Base-by-base conservation (phyloP, 164 flowering plant genomes). In the Pachysandra terminalis region DNA sequence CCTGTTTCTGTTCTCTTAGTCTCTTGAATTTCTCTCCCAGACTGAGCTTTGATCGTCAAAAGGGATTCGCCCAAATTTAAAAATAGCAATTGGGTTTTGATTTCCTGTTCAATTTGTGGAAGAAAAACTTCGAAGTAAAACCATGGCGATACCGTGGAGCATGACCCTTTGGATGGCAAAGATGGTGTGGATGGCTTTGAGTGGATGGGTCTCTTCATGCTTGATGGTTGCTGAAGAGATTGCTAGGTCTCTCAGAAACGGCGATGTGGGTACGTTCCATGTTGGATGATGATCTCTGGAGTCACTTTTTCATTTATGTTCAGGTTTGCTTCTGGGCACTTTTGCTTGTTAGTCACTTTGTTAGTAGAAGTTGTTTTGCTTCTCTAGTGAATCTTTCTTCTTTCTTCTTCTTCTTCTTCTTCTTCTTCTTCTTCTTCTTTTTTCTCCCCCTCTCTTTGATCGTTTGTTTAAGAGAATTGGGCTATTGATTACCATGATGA, bases 251-350 rank as follows among this genome's bases (percentile, higher is more conserved):
- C 64, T 90, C 57, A 75, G 97, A 41, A 73, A 76, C 22, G 98
- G 96, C 15, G 98, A 91, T 66, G 78, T 93, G 24, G 89, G 96
- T 22, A 82, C 91, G 61, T 91, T 90, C 61, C 83, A 85, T 74
- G 87, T 82, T 45, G 98, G 93, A 1, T 90, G 83, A 84, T 74
- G 56, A 15, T 19, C 61, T 24, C 12, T 21, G 3, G 19, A 28
- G 48, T n/a, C 22, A 65, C 63, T 68, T 59, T 48, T 40, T n/a
- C n/a, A n/a, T n/a, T n/a, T n/a, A n/a, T n/a, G n/a, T n/a, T n/a
- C n/a, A n/a, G n/a, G n/a, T n/a, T n/a, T n/a, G 37, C 37, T 25
- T 15, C 28, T 56, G 32, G 59, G 32, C 25, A 24, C 32, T 27
- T 17, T 56, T 56, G 21, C 15, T 32, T 7, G 37, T 32, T 32